A percentile compares a stretch with the other conserved stretches of the same genome.
phyloP scores from a whole-genome alignment of 1,284 basidiomycete species.

The Irpex sp. region DNA sequence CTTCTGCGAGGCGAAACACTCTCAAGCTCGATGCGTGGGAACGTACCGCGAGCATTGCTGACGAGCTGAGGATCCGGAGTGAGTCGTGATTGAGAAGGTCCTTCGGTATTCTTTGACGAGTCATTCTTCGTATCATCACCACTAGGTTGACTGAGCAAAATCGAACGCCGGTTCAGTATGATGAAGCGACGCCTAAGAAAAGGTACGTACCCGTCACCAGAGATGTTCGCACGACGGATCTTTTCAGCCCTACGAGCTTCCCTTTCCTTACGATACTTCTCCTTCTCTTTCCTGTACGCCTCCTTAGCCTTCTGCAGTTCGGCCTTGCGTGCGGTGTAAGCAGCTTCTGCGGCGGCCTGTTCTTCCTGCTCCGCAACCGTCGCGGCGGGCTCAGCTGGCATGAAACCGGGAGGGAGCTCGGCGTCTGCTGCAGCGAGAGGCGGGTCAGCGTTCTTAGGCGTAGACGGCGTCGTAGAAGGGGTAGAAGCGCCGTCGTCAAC shows the following conservation, averaged over 20 bases:
- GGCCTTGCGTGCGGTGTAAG: slow-evolving; percentile 31
- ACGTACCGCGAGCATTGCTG: slow-evolving; percentile 56
- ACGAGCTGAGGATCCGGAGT: slow-evolving; percentile 36
- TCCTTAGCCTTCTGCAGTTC: slow-evolving; percentile 65
- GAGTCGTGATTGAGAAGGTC: background rate
- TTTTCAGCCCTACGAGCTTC: slow-evolving; percentile 47
- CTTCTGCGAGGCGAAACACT: slow-evolving; percentile 33
- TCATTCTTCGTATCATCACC: slow-evolving; percentile 4
- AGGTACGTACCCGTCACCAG: slow-evolving; percentile 30
- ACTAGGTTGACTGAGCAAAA: background rate
- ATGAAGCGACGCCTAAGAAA: slow-evolving; percentile 6
- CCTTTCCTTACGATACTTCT: slow-evolving; percentile 56
- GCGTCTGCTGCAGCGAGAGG: background rate
- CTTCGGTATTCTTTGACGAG: background rate
- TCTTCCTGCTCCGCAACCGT: background rate
- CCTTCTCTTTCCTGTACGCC: slow-evolving; percentile 65
- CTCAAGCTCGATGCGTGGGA: slow-evolving; percentile 58
- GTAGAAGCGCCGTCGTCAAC: background rate
- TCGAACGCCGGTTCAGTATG: slow-evolving; percentile 5
- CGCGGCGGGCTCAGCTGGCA: background rate
- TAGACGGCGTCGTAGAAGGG: background rate
- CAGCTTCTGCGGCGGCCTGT: background rate
- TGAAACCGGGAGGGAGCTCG: background rate
- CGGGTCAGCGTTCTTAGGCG: background rate
- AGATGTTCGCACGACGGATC: slow-evolving; percentile 26